These are phyloP conservation scores for Agarophyton chilense DNA, from an alignment of 23 red algal genomes.

Conservation along the genomic window DNA sequence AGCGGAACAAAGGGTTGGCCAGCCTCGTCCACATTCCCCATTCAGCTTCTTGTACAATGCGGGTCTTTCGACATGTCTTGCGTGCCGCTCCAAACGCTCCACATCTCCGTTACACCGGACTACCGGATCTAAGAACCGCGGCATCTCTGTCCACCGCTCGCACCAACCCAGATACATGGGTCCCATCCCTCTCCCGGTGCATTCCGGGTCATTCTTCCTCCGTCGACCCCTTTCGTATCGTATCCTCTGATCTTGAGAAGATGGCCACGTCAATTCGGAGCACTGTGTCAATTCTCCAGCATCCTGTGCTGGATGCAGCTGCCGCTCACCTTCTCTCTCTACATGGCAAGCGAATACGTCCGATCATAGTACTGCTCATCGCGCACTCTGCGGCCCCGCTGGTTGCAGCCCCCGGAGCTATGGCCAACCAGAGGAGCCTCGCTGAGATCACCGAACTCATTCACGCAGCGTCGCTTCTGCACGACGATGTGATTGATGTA, in stretches of 20 bases:
- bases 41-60: background rate
- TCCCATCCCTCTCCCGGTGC: constrained; percentile 39
- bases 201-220: constrained; percentile 60
- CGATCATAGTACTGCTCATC: constrained; percentile 93
- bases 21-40: background rate
- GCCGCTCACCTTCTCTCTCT: constrained; percentile 89
- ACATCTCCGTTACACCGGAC: background rate
- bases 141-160: background rate
- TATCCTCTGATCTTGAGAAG: constrained; percentile 51
- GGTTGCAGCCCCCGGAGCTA: constrained; percentile 18
- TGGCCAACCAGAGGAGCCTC: constrained; percentile 59
- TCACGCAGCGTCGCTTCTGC: constrained; percentile 92
- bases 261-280: constrained; percentile 54
- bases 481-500: constrained; percentile 99
- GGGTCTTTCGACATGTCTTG: constrained; percentile 2
- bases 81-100: background rate
- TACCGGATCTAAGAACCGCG: background rate
- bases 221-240: constrained; percentile 69
- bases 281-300: constrained; percentile 70
- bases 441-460: constrained; percentile 98
- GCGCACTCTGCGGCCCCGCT: constrained; percentile 81
- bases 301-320: constrained; percentile 83
- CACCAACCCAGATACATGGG: constrained; percentile 10
- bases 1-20: background rate
- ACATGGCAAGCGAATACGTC: constrained; percentile 95